Conservation (phyloP, 2,329 filamentous ascomycete species). For the Capronia epimyces region DNA sequence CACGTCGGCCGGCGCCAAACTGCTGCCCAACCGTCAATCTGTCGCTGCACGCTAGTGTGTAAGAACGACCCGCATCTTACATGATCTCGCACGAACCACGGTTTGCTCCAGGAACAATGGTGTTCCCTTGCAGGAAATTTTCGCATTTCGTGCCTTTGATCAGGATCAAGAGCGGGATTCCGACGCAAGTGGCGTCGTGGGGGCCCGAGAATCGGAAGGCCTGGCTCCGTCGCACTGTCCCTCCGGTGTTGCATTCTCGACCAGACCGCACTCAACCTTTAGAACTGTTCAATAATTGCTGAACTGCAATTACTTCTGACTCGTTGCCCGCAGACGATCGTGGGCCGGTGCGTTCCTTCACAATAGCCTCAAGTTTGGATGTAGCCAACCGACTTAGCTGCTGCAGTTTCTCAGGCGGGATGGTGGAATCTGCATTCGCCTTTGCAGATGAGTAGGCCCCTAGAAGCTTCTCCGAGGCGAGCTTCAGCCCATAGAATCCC, state of each 20-base stretch:
- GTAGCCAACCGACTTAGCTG: constrained; percentile 37
- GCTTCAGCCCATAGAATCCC: constrained; percentile 84
- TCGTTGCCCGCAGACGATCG: constrained; percentile 33
- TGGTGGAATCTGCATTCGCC: constrained; percentile 5
- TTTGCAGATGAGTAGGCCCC: constrained; percentile 13
- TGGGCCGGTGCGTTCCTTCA: constrained; percentile 34
- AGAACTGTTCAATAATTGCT: constrained; percentile 37
- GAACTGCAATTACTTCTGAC: constrained; percentile 40
- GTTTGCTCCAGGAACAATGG: constrained; percentile 5
- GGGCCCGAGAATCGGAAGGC: not conserved
- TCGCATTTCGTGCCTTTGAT: constrained; percentile 2
- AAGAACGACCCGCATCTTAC: constrained; percentile 17
- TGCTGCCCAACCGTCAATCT: constrained; percentile 22
- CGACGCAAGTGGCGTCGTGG: constrained; percentile 11
- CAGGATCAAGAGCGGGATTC: not conserved
- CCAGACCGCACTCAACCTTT: constrained; percentile 13
- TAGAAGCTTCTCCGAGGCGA: constrained; percentile 26
- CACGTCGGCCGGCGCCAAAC: constrained; percentile 20
- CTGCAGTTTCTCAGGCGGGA: constrained; percentile 25
- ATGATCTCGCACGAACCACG: constrained; percentile 18
- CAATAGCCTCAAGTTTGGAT: constrained; percentile 35
- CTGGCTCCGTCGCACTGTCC: not conserved
- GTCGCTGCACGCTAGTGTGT: constrained; percentile 18
- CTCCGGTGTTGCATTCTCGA: not conserved
- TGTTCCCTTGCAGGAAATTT: constrained; percentile 17